Base-by-base conservation (phyloP, 139 green algal genomes). In the Asterochloris erici region DNA sequence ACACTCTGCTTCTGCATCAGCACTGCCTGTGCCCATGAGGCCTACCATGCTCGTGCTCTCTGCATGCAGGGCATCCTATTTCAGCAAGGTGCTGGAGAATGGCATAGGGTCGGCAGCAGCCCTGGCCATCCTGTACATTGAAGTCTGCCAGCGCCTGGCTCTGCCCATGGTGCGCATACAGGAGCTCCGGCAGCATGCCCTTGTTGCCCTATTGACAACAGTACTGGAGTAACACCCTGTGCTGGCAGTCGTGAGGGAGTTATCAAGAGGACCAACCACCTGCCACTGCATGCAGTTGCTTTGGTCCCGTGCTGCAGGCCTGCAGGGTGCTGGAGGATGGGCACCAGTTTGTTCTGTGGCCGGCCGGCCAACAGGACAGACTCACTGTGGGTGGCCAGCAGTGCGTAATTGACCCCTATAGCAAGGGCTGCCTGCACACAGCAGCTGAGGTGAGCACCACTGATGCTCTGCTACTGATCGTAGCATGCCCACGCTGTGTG, bases 381-480 rank as follows among this genome's bases (percentile, higher is more conserved):
- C 75, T 85, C 13, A 63, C 14, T n/a, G 74, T 68, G 78, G 68
- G 10, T 62, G 89, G 88, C 10, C 81, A 88, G 80, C 66, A 82
- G n/a, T 89, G 87, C 63, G 84, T 94, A 47, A 83, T 94, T 21
- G 91, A 94, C 73, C 81, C 90, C 28, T 93, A 94, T 73, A 87
- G 90, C 77, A 62, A 84, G 23, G 91, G 91, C 0, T 85, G 77
- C 14, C 77, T 93, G 82, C 84, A 93, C 9, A 66, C 83, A 4
- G n/a, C 84, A 47, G 74, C 85, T 9, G 91, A 94, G 91, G 91
- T 90, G 74, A 27, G 83, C 17, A 27, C 63, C 62, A 24, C 63
- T 54, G 38, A 54, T 54, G 38, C 38, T 54, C 38, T 54, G 38
- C 38, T 54, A 54, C 38, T 6, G 38, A 54, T 6, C 6, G 6